Base-by-base conservation (phyloP, 345 rosid genomes). In the Arabis alpina region DNA sequence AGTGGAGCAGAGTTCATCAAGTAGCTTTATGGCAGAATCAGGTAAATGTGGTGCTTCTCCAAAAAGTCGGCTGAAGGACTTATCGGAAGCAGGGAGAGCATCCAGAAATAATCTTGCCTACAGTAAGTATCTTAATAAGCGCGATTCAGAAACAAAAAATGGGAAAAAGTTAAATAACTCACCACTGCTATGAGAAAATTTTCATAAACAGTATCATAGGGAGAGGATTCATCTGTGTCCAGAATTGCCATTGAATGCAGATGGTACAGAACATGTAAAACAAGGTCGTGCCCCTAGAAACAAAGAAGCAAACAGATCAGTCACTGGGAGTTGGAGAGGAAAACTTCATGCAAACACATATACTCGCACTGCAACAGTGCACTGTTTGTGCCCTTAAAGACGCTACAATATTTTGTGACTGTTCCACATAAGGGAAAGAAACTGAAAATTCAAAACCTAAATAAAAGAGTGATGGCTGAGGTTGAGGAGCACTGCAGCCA, bases 31-130 rank as follows among this genome's bases (percentile, higher is more conserved):
- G 54, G 87, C 86, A 25, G 97, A 88, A 67, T 79, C 80, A 5
- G 99, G 91, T 66, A 94, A 76, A 72, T 82, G 61, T 47, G 99
- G 99, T 75, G 83, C 96, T 82, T 94, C 99, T 53, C 96, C 89
- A 53, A 91, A 87, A 83, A 94, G 91, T 82, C 88, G 85, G 77
- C 93, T 91, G 64, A 94, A 85, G 71, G 96, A 91, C 82, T 89
- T 94, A 83, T 94, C 97, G 27, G 91, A 86, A 70, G 99, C 88
- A 49, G 99, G 99, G 81, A 91, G 83, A 75, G 84, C 70, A 57
- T 85, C 92, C 63, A 94, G 81, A 80, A 94, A 82, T 73, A 92
- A 91, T 72, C 83, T 85, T 42, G 93, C 90, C 99, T 94, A 73
- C 82, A 86, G 27, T n/a, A 70, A 55, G 66, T 52, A 69, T 75